Conservation (phyloP, 2,329 filamentous ascomycete genomes). For the Penicillium griseofulvum region DNA sequence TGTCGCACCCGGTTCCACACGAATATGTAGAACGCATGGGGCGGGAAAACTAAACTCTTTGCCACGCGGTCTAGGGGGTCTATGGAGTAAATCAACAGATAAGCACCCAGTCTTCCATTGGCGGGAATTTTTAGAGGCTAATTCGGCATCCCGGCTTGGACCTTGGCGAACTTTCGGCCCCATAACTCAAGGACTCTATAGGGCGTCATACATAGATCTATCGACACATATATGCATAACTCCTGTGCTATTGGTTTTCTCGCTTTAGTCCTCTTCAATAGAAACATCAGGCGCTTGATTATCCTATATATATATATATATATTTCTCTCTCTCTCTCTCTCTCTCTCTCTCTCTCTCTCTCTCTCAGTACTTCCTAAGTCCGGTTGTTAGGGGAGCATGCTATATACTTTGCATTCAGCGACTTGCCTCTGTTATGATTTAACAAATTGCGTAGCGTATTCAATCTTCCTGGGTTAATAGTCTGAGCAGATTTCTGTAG, state of each 20-base stretch:
- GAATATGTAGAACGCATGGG: constrained; percentile 15
- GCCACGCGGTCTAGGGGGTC: constrained; percentile 13
- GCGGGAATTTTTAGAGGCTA: constrained; percentile 8
- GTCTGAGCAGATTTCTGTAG: neutral
- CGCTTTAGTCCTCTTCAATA: neutral
- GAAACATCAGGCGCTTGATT: neutral
- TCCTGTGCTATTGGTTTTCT: neutral
- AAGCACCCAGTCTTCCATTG: constrained; percentile 26
- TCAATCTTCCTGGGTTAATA: neutral
- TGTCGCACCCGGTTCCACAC: constrained; percentile 2
- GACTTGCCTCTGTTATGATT: neutral
- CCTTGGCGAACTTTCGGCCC: constrained; percentile 3
- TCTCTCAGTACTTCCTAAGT: too few species aligned
- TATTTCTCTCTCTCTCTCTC: too few species aligned
- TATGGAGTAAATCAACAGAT: constrained; percentile 20
- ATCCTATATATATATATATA: neutral
- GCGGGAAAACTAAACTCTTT: neutral
- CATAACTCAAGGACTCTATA: neutral
- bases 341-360: too few species aligned
- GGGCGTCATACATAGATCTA: neutral
- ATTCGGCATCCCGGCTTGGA: constrained; percentile 23
- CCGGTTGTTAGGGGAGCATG: neutral
- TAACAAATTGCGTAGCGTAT: neutral
- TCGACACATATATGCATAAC: neutral
- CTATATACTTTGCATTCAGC: neutral